Evolutionary conservation across 306 rosid genomes (phyloP).

Genomic region (Sicyos baderoa): DNA sequence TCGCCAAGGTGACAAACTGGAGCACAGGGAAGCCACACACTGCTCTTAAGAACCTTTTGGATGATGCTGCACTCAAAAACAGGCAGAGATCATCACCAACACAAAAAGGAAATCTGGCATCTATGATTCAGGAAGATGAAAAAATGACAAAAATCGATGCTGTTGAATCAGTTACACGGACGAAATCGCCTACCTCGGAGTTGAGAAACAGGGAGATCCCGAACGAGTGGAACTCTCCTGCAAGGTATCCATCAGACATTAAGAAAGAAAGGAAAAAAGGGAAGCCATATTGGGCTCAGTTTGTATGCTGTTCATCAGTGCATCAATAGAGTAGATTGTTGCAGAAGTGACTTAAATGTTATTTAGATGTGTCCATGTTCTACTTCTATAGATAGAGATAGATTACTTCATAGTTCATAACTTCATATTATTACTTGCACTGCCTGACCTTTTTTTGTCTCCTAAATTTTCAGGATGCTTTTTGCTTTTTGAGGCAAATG

Average conservation of each 20-base stretch:
- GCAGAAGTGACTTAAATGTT: constrained; percentile 7
- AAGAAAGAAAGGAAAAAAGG: constrained; percentile 65
- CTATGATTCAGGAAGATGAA: constrained; percentile 27
- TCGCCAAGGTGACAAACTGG: constrained; percentile 88
- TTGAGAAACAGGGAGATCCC: constrained; percentile 32
- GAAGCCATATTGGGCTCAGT: constrained; percentile 74
- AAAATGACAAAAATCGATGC: constrained; percentile 27
- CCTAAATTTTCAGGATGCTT: background rate
- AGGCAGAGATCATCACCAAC: constrained; percentile 42
- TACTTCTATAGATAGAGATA: background rate
- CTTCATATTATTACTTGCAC: background rate
- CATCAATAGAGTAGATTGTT: constrained; percentile 26
- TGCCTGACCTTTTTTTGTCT: background rate
- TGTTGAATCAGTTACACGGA: constrained; percentile 45
- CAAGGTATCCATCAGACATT: constrained; percentile 57
- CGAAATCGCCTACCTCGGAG: constrained; percentile 27
- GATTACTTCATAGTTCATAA: background rate
- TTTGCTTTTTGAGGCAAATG: background rate
- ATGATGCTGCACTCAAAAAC: constrained; percentile 49
- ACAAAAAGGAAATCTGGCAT: constrained; percentile 31
- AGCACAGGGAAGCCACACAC: constrained; percentile 62
- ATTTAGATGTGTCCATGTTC: background rate
- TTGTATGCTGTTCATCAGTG: constrained; percentile 70
- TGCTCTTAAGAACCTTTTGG: constrained; percentile 74
- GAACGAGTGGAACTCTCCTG: constrained; percentile 81